Percentiles rank a stretch among this genome's conserved stretches.
These are phyloP conservation scores for Vigna reflexopilosa DNA, from an alignment of 306 rosid species.

Conservation along the genomic window DNA sequence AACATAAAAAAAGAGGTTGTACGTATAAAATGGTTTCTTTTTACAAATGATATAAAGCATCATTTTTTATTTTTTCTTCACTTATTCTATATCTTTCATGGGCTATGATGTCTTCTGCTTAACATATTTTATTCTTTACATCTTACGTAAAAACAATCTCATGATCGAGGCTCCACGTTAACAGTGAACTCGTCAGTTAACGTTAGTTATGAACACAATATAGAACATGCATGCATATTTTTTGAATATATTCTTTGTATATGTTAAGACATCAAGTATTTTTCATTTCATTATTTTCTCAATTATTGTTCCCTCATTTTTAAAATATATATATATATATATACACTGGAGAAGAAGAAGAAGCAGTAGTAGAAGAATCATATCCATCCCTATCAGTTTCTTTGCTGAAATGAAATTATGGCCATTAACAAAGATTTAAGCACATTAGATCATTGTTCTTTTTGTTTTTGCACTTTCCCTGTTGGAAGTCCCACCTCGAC, in stretches of 20 bases:
- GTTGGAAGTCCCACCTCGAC: too few species aligned
- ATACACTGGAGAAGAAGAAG: not conserved
- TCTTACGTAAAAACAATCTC: conserved; percentile 37
- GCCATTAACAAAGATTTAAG: conserved; percentile 50
- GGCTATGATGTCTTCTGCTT: conserved; percentile 14
- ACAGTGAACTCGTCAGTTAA: not conserved
- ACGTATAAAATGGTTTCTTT: not conserved
- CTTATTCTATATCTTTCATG: not conserved
- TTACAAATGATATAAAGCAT: not conserved
- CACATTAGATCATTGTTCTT: conserved; percentile 36
- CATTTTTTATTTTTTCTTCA: not conserved
- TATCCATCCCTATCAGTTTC: conserved; percentile 34
- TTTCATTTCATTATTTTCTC: not conserved
- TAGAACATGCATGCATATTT: conserved; percentile 25
- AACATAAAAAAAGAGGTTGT: not conserved
- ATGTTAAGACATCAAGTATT: conserved; percentile 10
- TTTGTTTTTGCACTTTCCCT: not conserved
- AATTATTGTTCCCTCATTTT: not conserved
- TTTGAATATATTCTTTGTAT: conserved; percentile 49
- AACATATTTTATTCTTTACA: conserved; percentile 39
- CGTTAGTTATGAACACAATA: conserved; percentile 37
- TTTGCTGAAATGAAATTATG: conserved; percentile 40
- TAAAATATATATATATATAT: not conserved
- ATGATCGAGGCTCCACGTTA: conserved; percentile 33
- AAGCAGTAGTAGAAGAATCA: not conserved